Percentiles rank a stretch among this genome's conserved stretches.
Conservation (phyloP, 345 rosid species). For the Raphanus sativus region DNA sequence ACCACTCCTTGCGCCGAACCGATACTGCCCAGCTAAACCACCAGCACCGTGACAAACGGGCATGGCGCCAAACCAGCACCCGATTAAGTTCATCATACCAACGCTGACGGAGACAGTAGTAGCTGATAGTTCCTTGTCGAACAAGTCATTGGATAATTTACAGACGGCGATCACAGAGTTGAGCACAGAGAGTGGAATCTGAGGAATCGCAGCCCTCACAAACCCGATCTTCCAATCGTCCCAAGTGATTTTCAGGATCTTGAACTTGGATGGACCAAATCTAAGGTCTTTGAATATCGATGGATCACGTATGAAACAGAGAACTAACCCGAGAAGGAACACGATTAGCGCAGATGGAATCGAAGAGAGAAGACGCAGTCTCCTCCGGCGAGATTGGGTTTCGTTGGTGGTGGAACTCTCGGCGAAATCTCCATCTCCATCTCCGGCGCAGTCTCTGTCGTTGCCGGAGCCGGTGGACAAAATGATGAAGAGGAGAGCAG, state of each 20-base stretch:
- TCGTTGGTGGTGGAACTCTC: background rate
- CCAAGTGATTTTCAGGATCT: constrained; percentile 58
- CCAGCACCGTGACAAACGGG: constrained; percentile 94
- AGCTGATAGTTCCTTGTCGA: constrained; percentile 65
- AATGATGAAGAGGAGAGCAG: constrained; percentile 57
- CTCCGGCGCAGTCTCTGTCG: background rate
- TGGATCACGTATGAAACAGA: constrained; percentile 11
- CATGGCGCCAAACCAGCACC: constrained; percentile 97
- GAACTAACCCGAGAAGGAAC: background rate
- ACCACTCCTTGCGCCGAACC: constrained; percentile 83
- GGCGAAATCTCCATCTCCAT: background rate
- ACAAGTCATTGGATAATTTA: constrained; percentile 72
- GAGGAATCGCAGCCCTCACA: constrained; percentile 79
- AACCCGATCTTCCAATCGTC: constrained; percentile 91
- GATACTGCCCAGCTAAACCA: constrained; percentile 84
- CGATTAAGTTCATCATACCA: constrained; percentile 74
- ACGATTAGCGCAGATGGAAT: constrained; percentile 77
- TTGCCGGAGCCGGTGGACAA: constrained; percentile 69
- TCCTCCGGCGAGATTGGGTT: constrained; percentile 25
- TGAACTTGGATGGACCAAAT: constrained; percentile 69
- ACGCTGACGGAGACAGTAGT: constrained; percentile 70
- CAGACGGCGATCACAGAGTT: constrained; percentile 90
- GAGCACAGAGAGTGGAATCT: constrained; percentile 72
- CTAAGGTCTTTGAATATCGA: constrained; percentile 35
- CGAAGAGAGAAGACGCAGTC: constrained; percentile 54